Base-by-base conservation (phyloP, 1,139 yeast genomes). In the Wickerhamomyces sp. region DNA sequence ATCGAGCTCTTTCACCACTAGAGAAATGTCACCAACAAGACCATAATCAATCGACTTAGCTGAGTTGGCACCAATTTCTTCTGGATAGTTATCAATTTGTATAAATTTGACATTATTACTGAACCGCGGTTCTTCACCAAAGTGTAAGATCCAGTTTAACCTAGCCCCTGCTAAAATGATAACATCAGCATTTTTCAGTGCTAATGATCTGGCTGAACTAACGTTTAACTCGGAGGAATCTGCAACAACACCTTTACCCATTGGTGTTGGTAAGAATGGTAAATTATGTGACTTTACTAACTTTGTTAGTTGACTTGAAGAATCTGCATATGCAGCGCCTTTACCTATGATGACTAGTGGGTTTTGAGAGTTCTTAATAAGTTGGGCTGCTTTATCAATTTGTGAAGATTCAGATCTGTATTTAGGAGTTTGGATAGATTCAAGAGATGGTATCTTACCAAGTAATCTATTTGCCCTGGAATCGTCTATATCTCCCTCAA, bases 181-280 rank as follows among this genome's bases (percentile, higher is more conserved):
- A 7, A 79, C 73, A 48, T 79, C 85, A 0, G 85, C 77, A 3
- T 60, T 49, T 44, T 64, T 65, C 46, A 80, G 60, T 0, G 77
- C 83, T 14, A 66, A 63, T 0, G 84, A 75, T 41, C 87, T 64
- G 3, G 82, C 82, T 1, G 83, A 75, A 0, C 81, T 71, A 14
- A 76, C 68, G 48, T 79, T 80, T 31, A 67, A 52, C 0, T 52
- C 54, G 35, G 64, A 61, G 5, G 59, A 51, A 49, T 80, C 87
- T 1, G 75, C 65, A 1, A 80, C 58, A 1, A 80, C 76, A n/a
- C 87, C 87, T 55, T 80, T 80, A 1, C 83, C 87, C 87, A 80
- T 80, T 3, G 87, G 86, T 0, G 87, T 79, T 12, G 87, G 84
- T 37, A 80, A 52, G 47, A 80, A 80, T 2, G 82, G 76, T 2